Conservation (phyloP, 2,329 filamentous ascomycete species). For the Fusarium xylarioides region DNA sequence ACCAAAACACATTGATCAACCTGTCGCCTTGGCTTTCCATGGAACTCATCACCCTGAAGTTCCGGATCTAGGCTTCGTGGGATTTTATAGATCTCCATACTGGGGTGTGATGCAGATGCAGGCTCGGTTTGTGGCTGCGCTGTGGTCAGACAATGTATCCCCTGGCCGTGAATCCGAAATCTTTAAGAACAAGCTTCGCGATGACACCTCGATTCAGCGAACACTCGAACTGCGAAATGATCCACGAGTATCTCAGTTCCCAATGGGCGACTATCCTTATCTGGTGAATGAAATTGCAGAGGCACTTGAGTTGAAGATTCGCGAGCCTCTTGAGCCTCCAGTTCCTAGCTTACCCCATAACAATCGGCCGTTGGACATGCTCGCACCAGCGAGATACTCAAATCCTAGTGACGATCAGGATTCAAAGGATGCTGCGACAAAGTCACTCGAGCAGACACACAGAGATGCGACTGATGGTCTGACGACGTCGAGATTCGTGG, state of each 20-base stretch:
- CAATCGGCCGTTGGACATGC: constrained; percentile 58
- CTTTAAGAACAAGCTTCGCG: constrained; percentile 52
- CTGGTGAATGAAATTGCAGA: constrained; percentile 76
- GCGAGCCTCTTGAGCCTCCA: constrained; percentile 39
- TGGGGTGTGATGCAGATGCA: constrained; percentile 93
- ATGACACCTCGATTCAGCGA: constrained; percentile 56
- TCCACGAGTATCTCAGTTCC: constrained; percentile 72
- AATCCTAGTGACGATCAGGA: constrained; percentile 49
- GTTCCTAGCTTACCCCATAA: constrained; percentile 51
- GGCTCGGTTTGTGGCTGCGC: constrained; percentile 70
- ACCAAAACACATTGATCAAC: constrained; percentile 62
- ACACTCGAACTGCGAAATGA: constrained; percentile 62
- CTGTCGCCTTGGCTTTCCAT: constrained; percentile 73
- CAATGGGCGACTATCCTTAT: constrained; percentile 83
- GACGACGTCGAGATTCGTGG: constrained; percentile 61
- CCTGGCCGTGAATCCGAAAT: constrained; percentile 35
- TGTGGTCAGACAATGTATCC: constrained; percentile 59
- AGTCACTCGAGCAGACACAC: constrained; percentile 58
- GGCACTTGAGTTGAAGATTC: constrained; percentile 62
- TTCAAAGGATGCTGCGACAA: constrained; percentile 50
- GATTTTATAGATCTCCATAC: constrained; percentile 84
- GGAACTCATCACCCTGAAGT: constrained; percentile 69
- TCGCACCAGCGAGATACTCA: constrained; percentile 66
- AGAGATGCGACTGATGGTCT: constrained; percentile 54
- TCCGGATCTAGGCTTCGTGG: constrained; percentile 77